Percentiles rank a stretch among this genome's conserved stretches.
Evolutionary conservation across 2,329 filamentous ascomycete species (phyloP).

Genomic region (Delphinella strobiligena): DNA sequence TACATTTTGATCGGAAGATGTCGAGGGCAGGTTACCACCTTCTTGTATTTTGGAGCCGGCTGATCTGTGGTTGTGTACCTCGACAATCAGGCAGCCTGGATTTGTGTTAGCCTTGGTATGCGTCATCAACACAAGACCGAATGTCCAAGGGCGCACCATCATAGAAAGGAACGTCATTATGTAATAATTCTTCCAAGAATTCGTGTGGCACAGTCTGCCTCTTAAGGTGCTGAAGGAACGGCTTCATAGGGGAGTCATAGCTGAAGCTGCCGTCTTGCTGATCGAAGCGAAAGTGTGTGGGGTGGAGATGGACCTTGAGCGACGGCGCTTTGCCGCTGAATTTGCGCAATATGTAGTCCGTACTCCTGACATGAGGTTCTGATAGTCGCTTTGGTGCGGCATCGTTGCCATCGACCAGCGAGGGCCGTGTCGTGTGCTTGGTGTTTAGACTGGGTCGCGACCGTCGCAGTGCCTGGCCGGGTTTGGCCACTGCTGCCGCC

Average conservation of each 20-base stretch:
- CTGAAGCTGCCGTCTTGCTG: slow-evolving; percentile 84
- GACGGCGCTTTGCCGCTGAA: slow-evolving; percentile 64
- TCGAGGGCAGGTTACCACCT: slow-evolving; percentile 31
- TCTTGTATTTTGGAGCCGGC: slow-evolving; percentile 42
- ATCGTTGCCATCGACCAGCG: slow-evolving; percentile 12
- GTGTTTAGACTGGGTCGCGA: slow-evolving; percentile 24
- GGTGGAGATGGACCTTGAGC: slow-evolving; percentile 73
- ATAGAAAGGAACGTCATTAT: slow-evolving; percentile 68
- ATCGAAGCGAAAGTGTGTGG: slow-evolving; percentile 82
- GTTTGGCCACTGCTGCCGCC: slow-evolving; percentile 21
- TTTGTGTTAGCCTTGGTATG: neutral
- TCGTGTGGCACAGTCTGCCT: slow-evolving; percentile 77
- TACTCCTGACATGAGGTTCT: slow-evolving; percentile 48
- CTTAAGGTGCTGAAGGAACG: slow-evolving; percentile 66
- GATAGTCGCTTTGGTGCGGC: slow-evolving; percentile 16
- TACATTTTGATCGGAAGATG: slow-evolving; percentile 44
- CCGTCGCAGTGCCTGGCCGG: slow-evolving; percentile 30
- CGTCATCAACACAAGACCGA: too few relatives aligned
- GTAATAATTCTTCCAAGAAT: slow-evolving; percentile 65
- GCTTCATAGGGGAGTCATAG: slow-evolving; percentile 84
- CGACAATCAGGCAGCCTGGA: slow-evolving; percentile 75
- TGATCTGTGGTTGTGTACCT: slow-evolving; percentile 81
- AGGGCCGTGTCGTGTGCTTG: slow-evolving; percentile 16
- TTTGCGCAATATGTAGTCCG: slow-evolving; percentile 71
- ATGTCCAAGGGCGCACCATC: slow-evolving; percentile 47